These are phyloP conservation scores for Tillandsia leiboldiana DNA, from an alignment of 176 grass and related monocot genomes.

Conservation along the genomic window DNA sequence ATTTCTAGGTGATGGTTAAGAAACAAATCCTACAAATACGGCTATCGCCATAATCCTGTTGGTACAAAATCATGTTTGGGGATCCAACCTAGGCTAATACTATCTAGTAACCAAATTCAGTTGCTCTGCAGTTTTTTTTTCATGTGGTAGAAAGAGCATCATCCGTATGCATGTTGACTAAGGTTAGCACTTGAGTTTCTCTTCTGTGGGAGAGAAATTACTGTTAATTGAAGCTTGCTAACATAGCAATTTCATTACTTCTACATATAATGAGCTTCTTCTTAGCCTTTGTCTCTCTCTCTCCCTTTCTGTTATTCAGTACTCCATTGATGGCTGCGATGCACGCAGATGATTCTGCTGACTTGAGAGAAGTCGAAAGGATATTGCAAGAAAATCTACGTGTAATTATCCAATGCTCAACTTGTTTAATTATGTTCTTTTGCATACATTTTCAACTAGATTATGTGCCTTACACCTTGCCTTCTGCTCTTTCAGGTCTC, in stretches of 20 bases:
- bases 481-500: slow-evolving; percentile 30
- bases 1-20: no score
- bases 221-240: no score
- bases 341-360: slow-evolving; percentile 66
- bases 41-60: no score
- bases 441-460: neutral
- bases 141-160: no score
- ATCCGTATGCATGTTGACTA: no score
- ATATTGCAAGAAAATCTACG: slow-evolving; percentile 56
- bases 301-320: slow-evolving; percentile 16
- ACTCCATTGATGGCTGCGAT: slow-evolving; percentile 71
- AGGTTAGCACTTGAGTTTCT: no score
- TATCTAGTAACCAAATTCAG: no score
- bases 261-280: no score
- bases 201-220: no score
- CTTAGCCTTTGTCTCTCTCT: neutral
- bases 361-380: slow-evolving; percentile 70
- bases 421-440: neutral
- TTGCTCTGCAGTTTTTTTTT: no score
- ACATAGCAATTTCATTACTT: no score
- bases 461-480: neutral
- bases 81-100: neutral
- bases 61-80: neutral
- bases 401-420: slow-evolving; percentile 17
- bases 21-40: no score